These are phyloP conservation scores for Penicillium sp. DNA, from an alignment of 2,329 filamentous ascomycete genomes.

Conservation along the genomic window DNA sequence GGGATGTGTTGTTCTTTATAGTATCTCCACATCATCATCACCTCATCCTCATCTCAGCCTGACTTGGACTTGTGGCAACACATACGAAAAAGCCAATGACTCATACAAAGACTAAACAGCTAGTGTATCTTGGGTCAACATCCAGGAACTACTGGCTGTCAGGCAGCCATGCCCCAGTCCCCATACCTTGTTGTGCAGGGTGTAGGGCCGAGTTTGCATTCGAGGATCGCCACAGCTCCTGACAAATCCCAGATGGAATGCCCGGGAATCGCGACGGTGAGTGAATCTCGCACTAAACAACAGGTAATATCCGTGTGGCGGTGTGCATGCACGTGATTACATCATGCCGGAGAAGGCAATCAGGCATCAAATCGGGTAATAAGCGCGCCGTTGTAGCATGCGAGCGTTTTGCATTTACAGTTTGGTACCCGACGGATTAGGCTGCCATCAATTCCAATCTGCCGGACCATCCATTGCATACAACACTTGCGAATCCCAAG, in stretches of 20 bases:
- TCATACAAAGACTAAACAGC: background rate
- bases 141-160: background rate
- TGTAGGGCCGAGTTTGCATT: background rate
- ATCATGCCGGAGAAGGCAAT: background rate
- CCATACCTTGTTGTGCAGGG: background rate
- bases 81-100: background rate
- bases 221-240: constrained; percentile 3
- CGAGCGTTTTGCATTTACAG: background rate
- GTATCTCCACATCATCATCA: background rate
- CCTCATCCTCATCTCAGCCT: background rate
- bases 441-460: background rate
- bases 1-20: constrained; percentile 8
- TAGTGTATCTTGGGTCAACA: background rate
- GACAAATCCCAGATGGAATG: background rate
- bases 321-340: constrained; percentile 3
- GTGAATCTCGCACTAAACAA: too few species aligned
- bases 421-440: background rate
- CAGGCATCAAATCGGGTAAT: background rate
- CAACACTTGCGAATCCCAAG: constrained; percentile 8
- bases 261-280: background rate
- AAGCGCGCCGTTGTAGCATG: background rate
- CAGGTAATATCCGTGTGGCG: constrained; percentile 1
- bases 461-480: background rate
- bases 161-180: constrained; percentile 6
- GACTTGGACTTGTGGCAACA: background rate